Percentiles rank a stretch among this genome's conserved stretches.
phyloP scores from a whole-genome alignment of 2,329 filamentous ascomycete genomes.

The Dryadomyces quercus-mongolicae region DNA sequence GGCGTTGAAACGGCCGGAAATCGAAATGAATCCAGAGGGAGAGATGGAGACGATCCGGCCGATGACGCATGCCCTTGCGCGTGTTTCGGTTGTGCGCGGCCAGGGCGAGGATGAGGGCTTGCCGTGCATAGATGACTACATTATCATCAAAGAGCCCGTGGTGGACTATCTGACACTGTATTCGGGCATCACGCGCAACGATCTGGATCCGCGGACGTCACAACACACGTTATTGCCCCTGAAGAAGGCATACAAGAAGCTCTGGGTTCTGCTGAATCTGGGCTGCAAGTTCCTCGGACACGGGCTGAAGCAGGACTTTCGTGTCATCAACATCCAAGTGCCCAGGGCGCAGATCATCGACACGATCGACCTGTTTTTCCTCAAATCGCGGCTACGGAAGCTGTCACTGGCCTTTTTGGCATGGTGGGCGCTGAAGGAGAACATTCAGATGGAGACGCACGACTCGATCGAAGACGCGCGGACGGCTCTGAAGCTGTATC shows the following conservation, averaged over 20 bases:
- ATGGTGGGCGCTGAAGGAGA: constrained; percentile 82
- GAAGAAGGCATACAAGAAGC: constrained; percentile 92
- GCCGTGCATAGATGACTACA: constrained; percentile 96
- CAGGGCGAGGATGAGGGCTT: constrained; percentile 64
- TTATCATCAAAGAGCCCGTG: constrained; percentile 77
- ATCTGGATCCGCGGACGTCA: constrained; percentile 68
- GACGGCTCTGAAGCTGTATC: constrained; percentile 77
- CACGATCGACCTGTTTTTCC: constrained; percentile 84
- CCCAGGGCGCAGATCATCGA: constrained; percentile 85
- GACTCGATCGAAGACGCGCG: constrained; percentile 92
- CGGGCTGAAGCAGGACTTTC: constrained; percentile 87
- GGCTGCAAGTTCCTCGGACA: constrained; percentile 92
- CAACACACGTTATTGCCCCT: constrained; percentile 74
- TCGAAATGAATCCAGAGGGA: constrained; percentile 91
- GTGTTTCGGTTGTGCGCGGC: constrained; percentile 81
- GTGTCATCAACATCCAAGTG: constrained; percentile 95
- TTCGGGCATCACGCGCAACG: constrained; percentile 78
- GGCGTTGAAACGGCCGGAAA: constrained; percentile 80
- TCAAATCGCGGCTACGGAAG: constrained; percentile 69
- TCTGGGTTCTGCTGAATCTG: constrained; percentile 91
- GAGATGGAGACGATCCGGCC: constrained; percentile 85
- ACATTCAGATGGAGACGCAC: constrained; percentile 85
- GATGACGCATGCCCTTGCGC: constrained; percentile 80
- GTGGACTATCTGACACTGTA: constrained; percentile 93
- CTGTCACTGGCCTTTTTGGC: constrained; percentile 84